Evolutionary conservation across 2,329 filamentous ascomycete genomes (phyloP).

Genomic region (Botrytis galanthina): DNA sequence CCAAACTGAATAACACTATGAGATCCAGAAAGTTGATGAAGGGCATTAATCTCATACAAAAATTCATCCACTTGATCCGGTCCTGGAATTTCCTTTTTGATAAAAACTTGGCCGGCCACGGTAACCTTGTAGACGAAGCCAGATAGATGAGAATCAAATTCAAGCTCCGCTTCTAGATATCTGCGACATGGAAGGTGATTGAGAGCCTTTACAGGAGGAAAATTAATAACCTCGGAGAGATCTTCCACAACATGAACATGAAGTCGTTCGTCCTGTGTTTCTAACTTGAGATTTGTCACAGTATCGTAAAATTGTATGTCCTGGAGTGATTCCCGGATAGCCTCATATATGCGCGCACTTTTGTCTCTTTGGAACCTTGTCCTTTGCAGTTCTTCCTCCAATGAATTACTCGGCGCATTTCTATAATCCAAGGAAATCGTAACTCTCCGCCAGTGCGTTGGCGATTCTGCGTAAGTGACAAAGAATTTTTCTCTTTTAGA

Average conservation of each 20-base stretch:
- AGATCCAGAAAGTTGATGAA: slow-evolving; percentile 73
- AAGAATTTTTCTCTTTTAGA: slow-evolving; percentile 97
- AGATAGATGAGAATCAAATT: slow-evolving; percentile 89
- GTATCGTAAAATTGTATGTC: slow-evolving; percentile 96
- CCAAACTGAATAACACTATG: slow-evolving; percentile 80
- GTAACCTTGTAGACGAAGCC: slow-evolving; percentile 95
- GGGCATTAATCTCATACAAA: slow-evolving; percentile 92
- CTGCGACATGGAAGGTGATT: slow-evolving; percentile 66
- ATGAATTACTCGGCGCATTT: slow-evolving; percentile 71
- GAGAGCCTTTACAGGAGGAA: slow-evolving; percentile 71
- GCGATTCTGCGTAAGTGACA: slow-evolving; percentile 83
- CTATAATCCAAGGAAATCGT: slow-evolving; percentile 95
- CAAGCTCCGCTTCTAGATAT: slow-evolving; percentile 70
- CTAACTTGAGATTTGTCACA: slow-evolving; percentile 90
- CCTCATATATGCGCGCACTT: slow-evolving; percentile 88
- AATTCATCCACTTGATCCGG: slow-evolving; percentile 96
- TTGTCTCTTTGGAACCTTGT: slow-evolving; percentile 88
- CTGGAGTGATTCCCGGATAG: slow-evolving; percentile 85
- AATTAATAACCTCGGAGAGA: slow-evolving; percentile 80
- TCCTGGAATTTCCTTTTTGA: slow-evolving; percentile 98
- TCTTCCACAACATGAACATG: slow-evolving; percentile 99
- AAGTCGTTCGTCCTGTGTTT: slow-evolving; percentile 81
- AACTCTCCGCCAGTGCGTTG: slow-evolving; percentile 78
- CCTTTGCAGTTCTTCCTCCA: slow-evolving; percentile 78
- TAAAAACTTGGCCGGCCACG: slow-evolving; percentile 65